These are phyloP conservation scores for Talaromyces sp. DNA, from an alignment of 2,329 filamentous ascomycete species.

Conservation along the genomic window DNA sequence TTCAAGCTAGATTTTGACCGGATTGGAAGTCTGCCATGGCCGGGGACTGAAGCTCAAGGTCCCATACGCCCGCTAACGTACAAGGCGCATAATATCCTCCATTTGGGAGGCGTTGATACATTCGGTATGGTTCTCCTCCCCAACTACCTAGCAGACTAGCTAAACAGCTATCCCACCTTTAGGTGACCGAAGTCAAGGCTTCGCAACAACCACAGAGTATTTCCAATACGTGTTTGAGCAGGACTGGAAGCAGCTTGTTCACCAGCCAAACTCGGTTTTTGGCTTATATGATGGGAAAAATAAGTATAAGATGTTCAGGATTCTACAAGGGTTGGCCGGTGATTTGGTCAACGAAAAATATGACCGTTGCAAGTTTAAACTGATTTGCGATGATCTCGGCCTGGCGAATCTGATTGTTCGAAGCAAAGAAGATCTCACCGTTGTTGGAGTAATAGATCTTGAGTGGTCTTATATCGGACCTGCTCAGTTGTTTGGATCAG, in stretches of 20 bases:
- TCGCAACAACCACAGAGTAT: neutral
- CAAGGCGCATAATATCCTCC: slow-evolving; percentile 4
- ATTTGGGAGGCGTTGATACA: slow-evolving; percentile 1
- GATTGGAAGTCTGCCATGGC: neutral
- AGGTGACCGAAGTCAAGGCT: slow-evolving; percentile 2
- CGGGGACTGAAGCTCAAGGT: neutral
- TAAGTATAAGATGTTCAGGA: neutral
- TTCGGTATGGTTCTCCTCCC: neutral
- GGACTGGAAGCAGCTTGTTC: slow-evolving; percentile 1
- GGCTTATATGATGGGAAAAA: slow-evolving; percentile 3
- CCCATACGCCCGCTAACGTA: neutral
- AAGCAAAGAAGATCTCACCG: slow-evolving; percentile 27
- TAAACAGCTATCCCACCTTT: neutral
- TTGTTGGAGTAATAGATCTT: slow-evolving; percentile 32
- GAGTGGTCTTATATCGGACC: slow-evolving; percentile 36
- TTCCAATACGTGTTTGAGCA: neutral
- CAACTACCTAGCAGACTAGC: neutral
- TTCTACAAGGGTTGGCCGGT: neutral
- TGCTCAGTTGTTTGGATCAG: slow-evolving; percentile 31
- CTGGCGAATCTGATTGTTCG: slow-evolving; percentile 34
- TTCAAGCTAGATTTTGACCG: neutral
- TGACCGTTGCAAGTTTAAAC: slow-evolving; percentile 31
- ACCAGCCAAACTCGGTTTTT: slow-evolving; percentile 1
- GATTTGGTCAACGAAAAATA: neutral
- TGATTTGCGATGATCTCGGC: slow-evolving; percentile 35